Base-by-base conservation (phyloP, 2,329 filamentous ascomycete species). In the Cytospora piceicola region DNA sequence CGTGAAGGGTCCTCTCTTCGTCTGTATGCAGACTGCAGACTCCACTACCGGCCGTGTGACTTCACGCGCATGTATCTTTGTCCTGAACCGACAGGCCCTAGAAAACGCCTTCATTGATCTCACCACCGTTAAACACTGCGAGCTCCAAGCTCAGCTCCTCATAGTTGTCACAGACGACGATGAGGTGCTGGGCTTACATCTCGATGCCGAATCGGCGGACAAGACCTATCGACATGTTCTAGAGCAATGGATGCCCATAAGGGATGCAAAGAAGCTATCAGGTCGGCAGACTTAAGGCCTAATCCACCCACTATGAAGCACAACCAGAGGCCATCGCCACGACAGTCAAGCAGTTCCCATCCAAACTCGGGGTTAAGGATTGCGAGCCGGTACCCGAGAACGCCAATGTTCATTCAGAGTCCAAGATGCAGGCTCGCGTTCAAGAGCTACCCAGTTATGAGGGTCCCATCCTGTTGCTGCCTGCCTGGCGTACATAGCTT, bases 1-100 rank as follows among this genome's bases (percentile, higher is more conserved):
- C 64, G 85, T 94, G 14, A 94, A 97, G 77, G 95, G 95, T 49
- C 91, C 92, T 15, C 81, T 98, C 69, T 99, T 98, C 76, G 86
- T 98, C 61, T 96, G 92, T 81, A 85, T 90, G 69, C 83, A 86
- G 73, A 76, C 78, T 70, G 82, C 78, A 68, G 56, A 61, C 12
- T 68, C 80, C 71, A 71, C 61, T 1, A 74, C 76, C 3, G 77
- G 68, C 70, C 55, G 71, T 51, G 68, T 58, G 24, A 73, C 79
- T 58, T 75, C 80, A 42, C 74, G 80, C 20, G 80, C 81, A 27
- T 87, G 87, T 78, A 85, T 92, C 20, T 90, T 93, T 71, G 82
- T 94, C 8, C 81, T 94, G 68, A 94, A 92, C 77, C 83, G 91
- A 54, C 85, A 88, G 51, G 87, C 88, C 0, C 78, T 93, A 59